Evolutionary conservation across 73 alveolate species (phyloP), one percentile per base, ranked within the genome.

Genomic region (Paramecium tetraurelia): DNA sequence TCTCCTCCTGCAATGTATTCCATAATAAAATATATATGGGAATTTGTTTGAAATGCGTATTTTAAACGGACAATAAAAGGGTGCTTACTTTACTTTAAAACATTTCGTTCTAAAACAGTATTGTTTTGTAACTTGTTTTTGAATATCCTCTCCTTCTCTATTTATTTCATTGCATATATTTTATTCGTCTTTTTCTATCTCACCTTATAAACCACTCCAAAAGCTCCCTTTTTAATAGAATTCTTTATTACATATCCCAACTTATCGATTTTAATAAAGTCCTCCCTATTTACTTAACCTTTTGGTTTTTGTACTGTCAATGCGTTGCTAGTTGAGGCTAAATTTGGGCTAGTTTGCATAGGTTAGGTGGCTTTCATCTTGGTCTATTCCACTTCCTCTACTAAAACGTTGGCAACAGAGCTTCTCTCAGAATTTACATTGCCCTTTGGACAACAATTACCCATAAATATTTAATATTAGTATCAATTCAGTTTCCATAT

Each of bases 141-240:
- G 31, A 93, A 92, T 12, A 98, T 70, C 44, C 92, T 95, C 44
- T 93, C 94, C 93, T 97, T 98, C 83, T 96, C 94, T 7, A 98
- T 95, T 59, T 92, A 98, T 94, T 97, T 98, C 97, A 98, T 89
- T 41, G 99, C 99, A 93, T 92, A 97, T 38, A 87, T 96, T 27
- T 95, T 92, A 38, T 97, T 94, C 12, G 72, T 92, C 69, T 93
- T 96, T 89, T 93, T 97, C 92, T 95, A 90, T 84, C 72, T 90
- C 3, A 97, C 99, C 89, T 97, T 98, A 88, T 77, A 98, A 3
- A 96, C 99, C 90, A 93, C 94, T n/a, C 99, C 99, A 94, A 93
- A 98, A 53, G 98, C 93, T 50, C 99, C 99, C 76, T 94, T 87
- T 22, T 97, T 97, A 3, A 31, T 95, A 93, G 0, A 20, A 43